phyloP scores from a whole-genome alignment of 1,139 yeast species.

The Protomyces arabidopsidicola region DNA sequence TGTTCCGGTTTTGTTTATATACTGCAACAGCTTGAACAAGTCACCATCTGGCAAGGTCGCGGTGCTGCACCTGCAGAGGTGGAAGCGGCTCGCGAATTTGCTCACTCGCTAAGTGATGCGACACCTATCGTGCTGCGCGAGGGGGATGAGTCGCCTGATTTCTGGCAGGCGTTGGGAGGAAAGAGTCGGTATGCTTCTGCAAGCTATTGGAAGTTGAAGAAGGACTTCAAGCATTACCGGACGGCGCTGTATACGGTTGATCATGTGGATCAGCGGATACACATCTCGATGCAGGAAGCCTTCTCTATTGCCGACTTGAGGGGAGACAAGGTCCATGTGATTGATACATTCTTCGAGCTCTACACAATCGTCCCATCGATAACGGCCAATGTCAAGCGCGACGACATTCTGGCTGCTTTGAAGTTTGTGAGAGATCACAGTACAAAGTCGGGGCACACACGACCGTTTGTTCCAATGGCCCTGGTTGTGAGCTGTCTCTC shows the following conservation, averaged over 20 bases:
- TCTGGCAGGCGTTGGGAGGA: constrained; percentile 14
- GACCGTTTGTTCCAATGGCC: constrained; percentile 19
- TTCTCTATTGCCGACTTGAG: not conserved
- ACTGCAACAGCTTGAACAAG: not conserved
- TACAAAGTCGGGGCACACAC: not conserved
- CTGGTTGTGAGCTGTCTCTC: constrained; percentile 14
- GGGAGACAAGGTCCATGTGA: constrained; percentile 4
- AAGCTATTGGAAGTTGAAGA: constrained; percentile 9
- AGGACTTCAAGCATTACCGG: not conserved
- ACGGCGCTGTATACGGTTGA: constrained; percentile 6
- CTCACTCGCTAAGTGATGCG: not conserved
- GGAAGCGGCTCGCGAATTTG: constrained; percentile 1
- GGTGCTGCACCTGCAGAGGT: constrained; percentile 7
- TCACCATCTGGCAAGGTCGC: constrained; percentile 9
- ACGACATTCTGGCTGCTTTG: constrained; percentile 1
- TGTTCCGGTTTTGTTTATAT: constrained; percentile 18
- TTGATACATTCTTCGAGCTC: constrained; percentile 19
- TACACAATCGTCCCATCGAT: not conserved
- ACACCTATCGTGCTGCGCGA: not conserved
- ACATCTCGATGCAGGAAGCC: not conserved
- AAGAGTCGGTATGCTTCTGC: constrained; percentile 15
- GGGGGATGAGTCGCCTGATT: not conserved
- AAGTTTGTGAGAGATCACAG: constrained; percentile 1
- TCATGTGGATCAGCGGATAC: not conserved
- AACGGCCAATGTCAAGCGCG: not conserved